These are phyloP conservation scores for Podosphaera xanthii DNA, from an alignment of 2,329 filamentous ascomycete species.

Conservation along the genomic window DNA sequence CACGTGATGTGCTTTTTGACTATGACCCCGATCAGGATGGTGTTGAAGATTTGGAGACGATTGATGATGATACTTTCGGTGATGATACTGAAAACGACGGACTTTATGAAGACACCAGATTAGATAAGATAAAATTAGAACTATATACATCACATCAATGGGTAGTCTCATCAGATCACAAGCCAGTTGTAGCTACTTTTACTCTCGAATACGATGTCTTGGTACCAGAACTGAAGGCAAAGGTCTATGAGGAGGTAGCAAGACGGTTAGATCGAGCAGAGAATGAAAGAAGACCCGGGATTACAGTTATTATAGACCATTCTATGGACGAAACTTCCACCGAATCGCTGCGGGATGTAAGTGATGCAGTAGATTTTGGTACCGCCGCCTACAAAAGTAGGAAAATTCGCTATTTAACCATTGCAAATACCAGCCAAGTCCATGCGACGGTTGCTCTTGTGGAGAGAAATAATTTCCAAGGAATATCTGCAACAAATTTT, in stretches of 20 bases:
- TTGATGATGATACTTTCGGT: conserved; percentile 24
- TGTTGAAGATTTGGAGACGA: conserved; percentile 22
- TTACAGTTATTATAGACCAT: conserved; percentile 62
- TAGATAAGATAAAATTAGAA: conserved; percentile 31
- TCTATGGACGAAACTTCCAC: conserved; percentile 14
- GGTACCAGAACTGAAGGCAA: conserved; percentile 62
- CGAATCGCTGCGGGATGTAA: conserved; percentile 11
- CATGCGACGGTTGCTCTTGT: conserved; percentile 61
- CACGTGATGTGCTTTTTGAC: conserved; percentile 70
- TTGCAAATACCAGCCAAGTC: conserved; percentile 81
- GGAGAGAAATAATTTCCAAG: conserved; percentile 42
- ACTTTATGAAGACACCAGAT: conserved; percentile 27
- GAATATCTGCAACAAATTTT: conserved; percentile 20
- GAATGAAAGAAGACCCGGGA: conserved; percentile 64
- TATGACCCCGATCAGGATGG: conserved; percentile 70
- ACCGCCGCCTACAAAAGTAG: conserved; percentile 44
- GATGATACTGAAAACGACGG: conserved; percentile 22
- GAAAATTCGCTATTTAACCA: conserved; percentile 45
- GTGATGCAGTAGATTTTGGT: conserved; percentile 52
- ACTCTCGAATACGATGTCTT: conserved; percentile 69
- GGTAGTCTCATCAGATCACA: conserved; percentile 84
- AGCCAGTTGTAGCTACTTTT: conserved; percentile 70
- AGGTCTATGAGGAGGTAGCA: conserved; percentile 67
- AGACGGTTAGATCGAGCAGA: conserved; percentile 74
- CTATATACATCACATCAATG: conserved; percentile 74